Conservation (phyloP, 306 rosid genomes). For the Vachellia collinsii region DNA sequence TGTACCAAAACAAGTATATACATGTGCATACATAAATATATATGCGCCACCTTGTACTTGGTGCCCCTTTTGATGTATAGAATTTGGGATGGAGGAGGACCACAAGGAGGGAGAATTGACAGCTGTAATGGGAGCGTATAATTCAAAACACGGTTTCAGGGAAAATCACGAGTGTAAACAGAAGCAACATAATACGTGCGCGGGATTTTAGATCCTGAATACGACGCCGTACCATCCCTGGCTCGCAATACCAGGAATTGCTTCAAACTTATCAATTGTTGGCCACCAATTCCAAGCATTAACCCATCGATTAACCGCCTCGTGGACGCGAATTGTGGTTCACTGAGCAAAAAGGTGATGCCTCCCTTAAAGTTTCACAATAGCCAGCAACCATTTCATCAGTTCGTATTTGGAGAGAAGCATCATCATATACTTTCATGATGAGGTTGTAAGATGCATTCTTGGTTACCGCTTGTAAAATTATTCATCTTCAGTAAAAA, state of each 20-base stretch:
- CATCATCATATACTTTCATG: not conserved
- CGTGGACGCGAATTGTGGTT: not conserved
- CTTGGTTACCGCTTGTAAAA: no score
- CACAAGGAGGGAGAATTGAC: not conserved
- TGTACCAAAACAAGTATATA: no score
- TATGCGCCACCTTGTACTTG: not conserved
- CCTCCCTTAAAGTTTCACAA: not conserved
- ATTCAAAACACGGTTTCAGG: constrained; percentile 20
- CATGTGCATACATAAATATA: no score
- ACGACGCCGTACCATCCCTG: no score
- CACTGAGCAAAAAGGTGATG: not conserved
- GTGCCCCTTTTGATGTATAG: not conserved
- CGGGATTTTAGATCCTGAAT: not conserved
- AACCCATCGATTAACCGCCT: not conserved
- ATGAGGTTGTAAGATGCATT: not conserved
- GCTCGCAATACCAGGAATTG: not conserved
- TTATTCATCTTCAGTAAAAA: no score
- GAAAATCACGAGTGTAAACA: not conserved
- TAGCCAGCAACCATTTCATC: not conserved
- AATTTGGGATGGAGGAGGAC: not conserved
- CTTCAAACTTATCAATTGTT: not conserved
- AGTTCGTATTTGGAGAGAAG: not conserved
- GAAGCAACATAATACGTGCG: not conserved
- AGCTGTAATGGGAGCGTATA: not conserved
- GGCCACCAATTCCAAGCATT: not conserved